Base-by-base conservation (phyloP, 73 alveolate genomes). In the Paramecium biaurelia region DNA sequence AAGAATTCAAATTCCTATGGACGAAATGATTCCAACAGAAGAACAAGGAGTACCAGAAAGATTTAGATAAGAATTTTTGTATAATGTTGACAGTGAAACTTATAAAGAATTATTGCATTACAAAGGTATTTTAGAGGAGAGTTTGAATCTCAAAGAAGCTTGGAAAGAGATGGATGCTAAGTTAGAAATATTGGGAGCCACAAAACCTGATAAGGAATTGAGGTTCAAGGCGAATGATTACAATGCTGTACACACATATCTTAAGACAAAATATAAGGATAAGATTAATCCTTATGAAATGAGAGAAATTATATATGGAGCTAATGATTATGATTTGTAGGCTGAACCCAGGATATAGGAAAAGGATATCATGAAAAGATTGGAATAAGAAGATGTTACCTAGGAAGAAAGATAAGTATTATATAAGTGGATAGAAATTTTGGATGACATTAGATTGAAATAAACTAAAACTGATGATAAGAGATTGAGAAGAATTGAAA, bases 231-330 rank as follows among this genome's bases (percentile, higher is more conserved):
- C 90, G 18, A 23, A 23, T 43, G 72, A 79, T 23, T 79, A 41
- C 14, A 79, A 79, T 79, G 72, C 90, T 1, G 72, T 79, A 8
- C 74, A 79, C 43, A 41, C 45, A 37, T 79, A 79, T 47, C 14
- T 79, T 5, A 79, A 79, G 24, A 76, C 42, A 20, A 79, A 79
- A 43, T 79, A 79, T 24, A 79, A 79, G 24, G 90, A 79, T 24
- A 79, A 79, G 24, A 79, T 79, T 10, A 79, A 21, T 79, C 90
- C 90, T 10, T 79, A 79, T 79, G 90, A 79, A 24, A 79, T 79
- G 90, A 79, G 90, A 23, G 90, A 79, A 45, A 47, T 79, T 1
- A 79, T 79, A n/a, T 79, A 79, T 79, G 90, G 90, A 43, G 90
- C 90, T 10, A 79, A 79, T 47, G 90, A 79, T 79, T 79, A 79